These are phyloP conservation scores for Solanum medicagineum DNA, from an alignment of 257 asterid species.

Conservation along the genomic window DNA sequence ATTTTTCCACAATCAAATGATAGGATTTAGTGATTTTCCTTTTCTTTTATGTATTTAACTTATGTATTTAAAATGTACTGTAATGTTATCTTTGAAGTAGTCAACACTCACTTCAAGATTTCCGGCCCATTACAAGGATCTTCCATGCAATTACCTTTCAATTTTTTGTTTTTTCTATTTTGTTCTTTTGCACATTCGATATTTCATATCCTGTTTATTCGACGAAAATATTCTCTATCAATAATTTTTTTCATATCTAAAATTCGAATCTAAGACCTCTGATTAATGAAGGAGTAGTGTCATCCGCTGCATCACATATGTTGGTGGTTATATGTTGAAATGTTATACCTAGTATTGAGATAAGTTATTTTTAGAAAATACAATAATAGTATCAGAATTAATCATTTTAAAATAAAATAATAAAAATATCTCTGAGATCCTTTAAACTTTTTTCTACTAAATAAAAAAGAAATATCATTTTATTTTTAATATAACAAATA, in stretches of 20 bases:
- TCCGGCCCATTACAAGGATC: background rate
- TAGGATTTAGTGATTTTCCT: background rate
- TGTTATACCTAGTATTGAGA: background rate
- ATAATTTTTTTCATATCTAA: too few species aligned
- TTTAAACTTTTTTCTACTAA: background rate
- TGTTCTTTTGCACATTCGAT: too few species aligned
- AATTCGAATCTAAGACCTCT: too few species aligned
- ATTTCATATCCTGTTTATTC: too few species aligned
- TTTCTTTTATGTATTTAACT: background rate
- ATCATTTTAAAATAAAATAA: background rate
- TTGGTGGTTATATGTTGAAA: background rate
- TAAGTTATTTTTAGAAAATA: background rate
- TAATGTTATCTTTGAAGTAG: background rate
- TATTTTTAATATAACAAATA: background rate
- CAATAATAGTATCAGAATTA: background rate
- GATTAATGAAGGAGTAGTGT: too few species aligned
- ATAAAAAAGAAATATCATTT: background rate
- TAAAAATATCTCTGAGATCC: background rate
- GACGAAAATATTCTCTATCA: fast-evolving
- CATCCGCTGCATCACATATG: too few species aligned
- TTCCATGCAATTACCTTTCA: background rate
- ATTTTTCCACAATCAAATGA: background rate
- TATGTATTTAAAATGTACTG: too few species aligned
- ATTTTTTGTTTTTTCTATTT: background rate
- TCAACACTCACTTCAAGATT: background rate